These are phyloP conservation scores for Phaffomyces thermotolerans DNA, from an alignment of 805 yeast species.

Conservation along the genomic window DNA sequence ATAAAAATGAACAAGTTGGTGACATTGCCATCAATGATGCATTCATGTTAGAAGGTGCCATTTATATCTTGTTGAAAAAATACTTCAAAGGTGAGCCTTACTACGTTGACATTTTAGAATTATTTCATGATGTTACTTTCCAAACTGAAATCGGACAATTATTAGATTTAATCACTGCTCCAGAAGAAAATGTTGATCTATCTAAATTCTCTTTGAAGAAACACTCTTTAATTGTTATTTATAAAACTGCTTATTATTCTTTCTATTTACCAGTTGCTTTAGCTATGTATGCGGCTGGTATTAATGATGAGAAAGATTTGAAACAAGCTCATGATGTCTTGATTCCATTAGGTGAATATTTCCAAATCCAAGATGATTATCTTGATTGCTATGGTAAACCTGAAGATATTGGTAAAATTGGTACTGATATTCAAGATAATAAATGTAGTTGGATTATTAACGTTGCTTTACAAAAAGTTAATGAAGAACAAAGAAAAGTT, in stretches of 20 bases:
- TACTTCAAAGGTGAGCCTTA: constrained; percentile 77
- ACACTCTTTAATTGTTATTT: constrained; percentile 92
- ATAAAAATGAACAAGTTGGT: constrained; percentile 68
- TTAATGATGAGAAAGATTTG: constrained; percentile 62
- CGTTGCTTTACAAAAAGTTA: constrained; percentile 75
- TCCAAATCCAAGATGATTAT: constrained; percentile 97
- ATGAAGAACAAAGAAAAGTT: constrained; percentile 71
- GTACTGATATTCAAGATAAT: constrained; percentile 97
- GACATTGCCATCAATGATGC: constrained; percentile 96
- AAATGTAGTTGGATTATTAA: constrained; percentile 97
- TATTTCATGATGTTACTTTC: constrained; percentile 95
- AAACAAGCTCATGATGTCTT: constrained; percentile 82
- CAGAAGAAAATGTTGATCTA: constrained; percentile 89
- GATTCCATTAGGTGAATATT: constrained; percentile 94
- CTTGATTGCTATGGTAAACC: constrained; percentile 97
- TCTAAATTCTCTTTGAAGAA: constrained; percentile 78
- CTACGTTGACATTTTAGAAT: constrained; percentile 84
- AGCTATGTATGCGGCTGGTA: constrained; percentile 90
- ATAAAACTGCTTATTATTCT: constrained; percentile 95
- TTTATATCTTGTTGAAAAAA: constrained; percentile 81
- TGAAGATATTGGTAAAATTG: constrained; percentile 95
- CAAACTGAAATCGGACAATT: constrained; percentile 97
- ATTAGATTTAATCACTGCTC: constrained; percentile 92
- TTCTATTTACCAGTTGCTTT: constrained; percentile 96
- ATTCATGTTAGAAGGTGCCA: constrained; percentile 93